These are phyloP conservation scores for Leptographium wingfieldii DNA, from an alignment of 2,329 filamentous ascomycete species.

Conservation along the genomic window DNA sequence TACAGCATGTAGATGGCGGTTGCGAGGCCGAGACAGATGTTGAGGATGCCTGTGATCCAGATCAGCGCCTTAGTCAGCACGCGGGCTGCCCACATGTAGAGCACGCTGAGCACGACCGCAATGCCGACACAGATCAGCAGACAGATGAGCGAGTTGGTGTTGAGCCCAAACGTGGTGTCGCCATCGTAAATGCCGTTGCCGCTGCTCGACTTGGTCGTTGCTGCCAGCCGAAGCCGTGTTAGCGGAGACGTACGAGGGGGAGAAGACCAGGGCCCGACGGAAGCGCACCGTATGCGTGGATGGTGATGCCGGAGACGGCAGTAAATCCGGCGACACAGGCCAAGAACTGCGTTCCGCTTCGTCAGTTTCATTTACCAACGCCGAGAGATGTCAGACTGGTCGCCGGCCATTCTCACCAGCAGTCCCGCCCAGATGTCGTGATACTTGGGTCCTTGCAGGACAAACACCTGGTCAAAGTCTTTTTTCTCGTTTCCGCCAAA, in stretches of 20 bases:
- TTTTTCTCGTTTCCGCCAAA: conserved; percentile 32
- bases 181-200: conserved; percentile 64
- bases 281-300: conserved; percentile 11
- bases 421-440: conserved; percentile 85
- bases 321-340: conserved; percentile 13
- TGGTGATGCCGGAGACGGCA: conserved; percentile 10
- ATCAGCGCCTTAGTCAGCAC: conserved; percentile 81
- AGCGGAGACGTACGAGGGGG: background rate
- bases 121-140: conserved; percentile 68
- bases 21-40: conserved; percentile 71
- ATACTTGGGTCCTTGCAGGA: conserved; percentile 70
- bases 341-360: conserved; percentile 12
- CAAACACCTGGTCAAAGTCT: conserved; percentile 70
- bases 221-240: conserved; percentile 12
- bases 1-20: conserved; percentile 80
- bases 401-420: conserved; percentile 36
- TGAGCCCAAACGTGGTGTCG: conserved; percentile 51
- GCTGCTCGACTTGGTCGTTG: conserved; percentile 43
- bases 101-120: conserved; percentile 61
- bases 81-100: conserved; percentile 64
- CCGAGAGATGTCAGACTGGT: too few species aligned
- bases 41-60: conserved; percentile 82
- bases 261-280: background rate
- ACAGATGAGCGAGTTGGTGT: conserved; percentile 75
- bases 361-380: too few species aligned